Conservation (phyloP, 352 stramenopile species). For the Globisporangium emineosum region DNA sequence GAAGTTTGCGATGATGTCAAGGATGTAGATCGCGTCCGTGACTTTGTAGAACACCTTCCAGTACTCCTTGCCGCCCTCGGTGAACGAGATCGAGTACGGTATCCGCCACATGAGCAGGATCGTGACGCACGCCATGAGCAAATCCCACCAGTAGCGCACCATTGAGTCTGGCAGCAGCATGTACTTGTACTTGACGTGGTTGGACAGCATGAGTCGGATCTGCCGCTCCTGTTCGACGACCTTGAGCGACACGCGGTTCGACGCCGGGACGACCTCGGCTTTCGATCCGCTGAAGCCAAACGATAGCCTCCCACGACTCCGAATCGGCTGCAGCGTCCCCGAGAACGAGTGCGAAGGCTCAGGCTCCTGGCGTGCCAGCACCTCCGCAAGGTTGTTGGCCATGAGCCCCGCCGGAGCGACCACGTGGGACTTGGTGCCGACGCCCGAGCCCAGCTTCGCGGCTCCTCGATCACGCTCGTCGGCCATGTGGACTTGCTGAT, state of each 20-base stretch:
- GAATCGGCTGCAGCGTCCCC: conserved; percentile 6
- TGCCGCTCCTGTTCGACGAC: conserved; percentile 48
- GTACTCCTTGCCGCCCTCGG: conserved; percentile 34
- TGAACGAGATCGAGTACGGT: conserved; percentile 54
- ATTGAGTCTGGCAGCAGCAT: conserved; percentile 43
- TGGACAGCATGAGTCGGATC: conserved; percentile 31
- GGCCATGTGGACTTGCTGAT: background rate
- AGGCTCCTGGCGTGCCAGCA: background rate
- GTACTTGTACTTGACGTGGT: conserved; percentile 34
- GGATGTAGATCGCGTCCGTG: conserved; percentile 47
- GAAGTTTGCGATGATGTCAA: conserved; percentile 56
- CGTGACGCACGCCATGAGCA: conserved; percentile 47
- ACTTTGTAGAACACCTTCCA: conserved; percentile 52
- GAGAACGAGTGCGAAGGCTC: conserved; percentile 10
- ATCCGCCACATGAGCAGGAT: conserved; percentile 60
- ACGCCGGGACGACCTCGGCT: conserved; percentile 44
- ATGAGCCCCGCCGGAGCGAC: background rate
- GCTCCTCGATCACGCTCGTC: background rate
- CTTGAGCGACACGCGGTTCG: conserved; percentile 54
- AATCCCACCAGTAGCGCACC: conserved; percentile 47
- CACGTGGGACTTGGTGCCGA: background rate
- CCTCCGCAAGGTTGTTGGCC: background rate
- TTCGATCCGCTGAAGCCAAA: conserved; percentile 18
- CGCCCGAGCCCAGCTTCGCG: background rate
- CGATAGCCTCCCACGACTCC: conserved; percentile 3